Evolutionary conservation across 768 basidiomycete species (phyloP).

Genomic region (Phaeotremella fagi): DNA sequence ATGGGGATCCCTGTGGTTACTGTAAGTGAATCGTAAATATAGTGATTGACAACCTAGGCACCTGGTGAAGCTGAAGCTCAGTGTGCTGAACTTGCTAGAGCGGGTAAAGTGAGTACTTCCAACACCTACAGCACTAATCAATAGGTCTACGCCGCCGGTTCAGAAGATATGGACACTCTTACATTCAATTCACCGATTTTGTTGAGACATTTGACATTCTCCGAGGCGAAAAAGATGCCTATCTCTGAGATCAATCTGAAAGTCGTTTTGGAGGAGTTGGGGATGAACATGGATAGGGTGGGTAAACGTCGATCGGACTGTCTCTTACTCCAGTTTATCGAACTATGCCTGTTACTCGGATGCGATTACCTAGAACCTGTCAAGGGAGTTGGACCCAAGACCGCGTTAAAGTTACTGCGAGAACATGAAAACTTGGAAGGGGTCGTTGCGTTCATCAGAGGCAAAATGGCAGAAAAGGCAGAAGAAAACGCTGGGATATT

Average conservation of each 20-base stretch:
- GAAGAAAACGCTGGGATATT: conserved; percentile 37
- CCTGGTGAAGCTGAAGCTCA: conserved; percentile 99
- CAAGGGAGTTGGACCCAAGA: conserved; percentile 92
- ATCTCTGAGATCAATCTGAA: conserved; percentile 86
- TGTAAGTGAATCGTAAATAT: conserved; percentile 53
- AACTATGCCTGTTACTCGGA: conserved; percentile 90
- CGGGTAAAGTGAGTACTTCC: conserved; percentile 64
- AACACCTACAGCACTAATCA: neutral
- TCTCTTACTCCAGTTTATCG: conserved; percentile 66
- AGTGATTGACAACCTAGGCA: conserved; percentile 56
- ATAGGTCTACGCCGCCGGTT: conserved; percentile 93
- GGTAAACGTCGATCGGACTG: conserved; percentile 4
- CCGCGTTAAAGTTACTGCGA: conserved; percentile 82
- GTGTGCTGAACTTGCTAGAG: conserved; percentile 95
- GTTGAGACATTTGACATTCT: conserved; percentile 93
- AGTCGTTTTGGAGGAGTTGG: conserved; percentile 76
- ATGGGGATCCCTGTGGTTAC: conserved; percentile 98
- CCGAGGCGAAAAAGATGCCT: conserved; percentile 93
- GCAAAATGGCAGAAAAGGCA: conserved; percentile 57
- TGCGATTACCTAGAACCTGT: conserved; percentile 99
- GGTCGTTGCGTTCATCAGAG: conserved; percentile 71
- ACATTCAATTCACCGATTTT: conserved; percentile 90
- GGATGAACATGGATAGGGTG: conserved; percentile 88
- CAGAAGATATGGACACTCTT: conserved; percentile 99
- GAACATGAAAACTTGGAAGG: conserved; percentile 69